Percentiles rank a stretch among this genome's conserved stretches.
These are phyloP conservation scores for Brassica cretica DNA, from an alignment of 345 rosid species.

Conservation along the genomic window DNA sequence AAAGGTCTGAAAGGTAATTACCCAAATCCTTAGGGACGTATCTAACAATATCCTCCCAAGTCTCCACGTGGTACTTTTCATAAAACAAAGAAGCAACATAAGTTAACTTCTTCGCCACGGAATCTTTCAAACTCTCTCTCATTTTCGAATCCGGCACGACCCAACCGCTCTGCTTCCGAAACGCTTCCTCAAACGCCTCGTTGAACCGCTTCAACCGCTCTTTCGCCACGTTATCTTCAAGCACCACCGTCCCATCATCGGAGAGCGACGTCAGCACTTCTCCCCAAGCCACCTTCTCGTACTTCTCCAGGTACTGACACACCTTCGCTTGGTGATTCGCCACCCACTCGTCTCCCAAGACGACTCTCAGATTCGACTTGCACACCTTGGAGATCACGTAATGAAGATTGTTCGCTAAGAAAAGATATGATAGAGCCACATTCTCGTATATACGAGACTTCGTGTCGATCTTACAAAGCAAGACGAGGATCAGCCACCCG, in stretches of 20 bases:
- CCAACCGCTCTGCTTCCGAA: constrained; percentile 59
- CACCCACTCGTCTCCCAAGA: constrained; percentile 70
- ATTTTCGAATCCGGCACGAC: constrained; percentile 54
- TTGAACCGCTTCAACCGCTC: constrained; percentile 54
- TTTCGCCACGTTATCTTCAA: constrained; percentile 35
- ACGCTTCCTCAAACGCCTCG: constrained; percentile 56
- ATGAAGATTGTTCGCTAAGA: constrained; percentile 75
- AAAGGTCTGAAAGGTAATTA: constrained; percentile 57
- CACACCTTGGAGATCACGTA: constrained; percentile 70
- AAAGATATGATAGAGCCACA: constrained; percentile 63
- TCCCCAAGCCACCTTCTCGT: constrained; percentile 72
- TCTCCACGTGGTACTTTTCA: constrained; percentile 34
- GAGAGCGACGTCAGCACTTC: constrained; percentile 54
- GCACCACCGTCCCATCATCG: constrained; percentile 29
- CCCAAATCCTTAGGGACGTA: constrained; percentile 67
- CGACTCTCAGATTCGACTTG: constrained; percentile 47
- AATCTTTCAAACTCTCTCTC: constrained; percentile 54
- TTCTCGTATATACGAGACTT: constrained; percentile 61
- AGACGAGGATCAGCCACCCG: constrained; percentile 67
- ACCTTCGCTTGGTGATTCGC: constrained; percentile 55
- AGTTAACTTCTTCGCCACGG: constrained; percentile 48
- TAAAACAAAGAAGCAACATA: constrained; percentile 45
- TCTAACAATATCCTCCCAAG: constrained; percentile 41
- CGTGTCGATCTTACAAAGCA: constrained; percentile 78
- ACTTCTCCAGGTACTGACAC: constrained; percentile 56